Conservation (phyloP, 2,329 filamentous ascomycete genomes). For the Camptophora hylomeconis region DNA sequence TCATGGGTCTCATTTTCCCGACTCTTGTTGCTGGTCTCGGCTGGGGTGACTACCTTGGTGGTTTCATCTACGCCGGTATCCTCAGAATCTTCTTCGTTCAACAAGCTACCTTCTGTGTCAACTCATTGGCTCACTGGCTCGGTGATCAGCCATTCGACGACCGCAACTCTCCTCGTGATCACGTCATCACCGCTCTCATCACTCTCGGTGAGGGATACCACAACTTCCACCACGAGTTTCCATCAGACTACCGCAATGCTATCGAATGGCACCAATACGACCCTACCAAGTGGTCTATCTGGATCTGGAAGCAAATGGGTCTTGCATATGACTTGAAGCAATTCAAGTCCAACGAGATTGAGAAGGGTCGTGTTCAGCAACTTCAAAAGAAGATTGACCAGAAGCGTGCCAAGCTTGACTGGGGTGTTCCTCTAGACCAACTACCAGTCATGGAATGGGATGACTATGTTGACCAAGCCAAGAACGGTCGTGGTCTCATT, state of each 20-base stretch:
- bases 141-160: constrained; percentile 88
- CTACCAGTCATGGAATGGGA: constrained; percentile 79
- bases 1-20: constrained; percentile 66
- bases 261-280: constrained; percentile 88
- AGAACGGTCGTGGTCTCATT: constrained; percentile 64
- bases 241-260: constrained; percentile 83
- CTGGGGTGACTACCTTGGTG: constrained; percentile 72
- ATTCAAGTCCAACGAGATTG: constrained; percentile 83
- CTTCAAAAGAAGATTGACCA: constrained; percentile 86
- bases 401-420: constrained; percentile 69
- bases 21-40: constrained; percentile 61
- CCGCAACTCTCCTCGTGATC: constrained; percentile 80
- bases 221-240: constrained; percentile 94
- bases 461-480: constrained; percentile 64
- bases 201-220: constrained; percentile 84
- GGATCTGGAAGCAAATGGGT: constrained; percentile 69
- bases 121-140: constrained; percentile 81
- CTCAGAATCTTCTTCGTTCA: constrained; percentile 81
- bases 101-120: constrained; percentile 88
- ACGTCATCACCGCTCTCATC: constrained; percentile 72
- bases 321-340: constrained; percentile 80
- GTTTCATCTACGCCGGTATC: constrained; percentile 74
- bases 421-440: constrained; percentile 74
- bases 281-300: constrained; percentile 83
- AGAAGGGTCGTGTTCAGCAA: constrained; percentile 82